These are phyloP conservation scores for Secale cereale DNA, from an alignment of 176 grass and related monocot genomes.

Conservation along the genomic window DNA sequence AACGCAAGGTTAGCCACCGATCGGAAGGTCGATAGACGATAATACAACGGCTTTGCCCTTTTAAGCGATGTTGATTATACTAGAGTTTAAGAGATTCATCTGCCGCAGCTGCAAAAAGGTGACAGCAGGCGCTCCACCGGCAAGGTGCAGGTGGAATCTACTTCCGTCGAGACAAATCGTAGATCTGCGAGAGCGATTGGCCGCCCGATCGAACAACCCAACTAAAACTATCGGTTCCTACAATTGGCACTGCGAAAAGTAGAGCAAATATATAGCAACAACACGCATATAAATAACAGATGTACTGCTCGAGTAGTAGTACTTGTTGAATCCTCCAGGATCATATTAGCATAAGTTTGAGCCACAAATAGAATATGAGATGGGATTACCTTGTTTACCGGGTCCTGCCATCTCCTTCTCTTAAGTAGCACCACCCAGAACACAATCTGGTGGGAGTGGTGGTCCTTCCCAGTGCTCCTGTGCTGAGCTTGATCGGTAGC, in stretches of 20 bases:
- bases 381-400: too few relatives aligned
- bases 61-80: background rate
- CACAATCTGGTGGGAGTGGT: too few relatives aligned
- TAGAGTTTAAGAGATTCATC: background rate
- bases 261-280: background rate
- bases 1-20: background rate
- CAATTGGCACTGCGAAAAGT: background rate
- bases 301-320: background rate
- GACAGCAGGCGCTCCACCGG: background rate
- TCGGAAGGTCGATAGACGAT: background rate
- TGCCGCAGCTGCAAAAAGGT: background rate
- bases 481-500: too few relatives aligned
- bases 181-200: background rate
- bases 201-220: background rate
- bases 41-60: background rate
- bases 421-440: too few relatives aligned
- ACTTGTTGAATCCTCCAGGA: too few relatives aligned
- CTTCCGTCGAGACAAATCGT: background rate
- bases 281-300: background rate
- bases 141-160: background rate
- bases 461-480: too few relatives aligned
- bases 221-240: background rate
- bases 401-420: too few relatives aligned
- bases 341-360: too few relatives aligned
- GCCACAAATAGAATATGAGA: too few relatives aligned